phyloP scores from a whole-genome alignment of 441 rosid genomes.

The Gossypium trilobum region DNA sequence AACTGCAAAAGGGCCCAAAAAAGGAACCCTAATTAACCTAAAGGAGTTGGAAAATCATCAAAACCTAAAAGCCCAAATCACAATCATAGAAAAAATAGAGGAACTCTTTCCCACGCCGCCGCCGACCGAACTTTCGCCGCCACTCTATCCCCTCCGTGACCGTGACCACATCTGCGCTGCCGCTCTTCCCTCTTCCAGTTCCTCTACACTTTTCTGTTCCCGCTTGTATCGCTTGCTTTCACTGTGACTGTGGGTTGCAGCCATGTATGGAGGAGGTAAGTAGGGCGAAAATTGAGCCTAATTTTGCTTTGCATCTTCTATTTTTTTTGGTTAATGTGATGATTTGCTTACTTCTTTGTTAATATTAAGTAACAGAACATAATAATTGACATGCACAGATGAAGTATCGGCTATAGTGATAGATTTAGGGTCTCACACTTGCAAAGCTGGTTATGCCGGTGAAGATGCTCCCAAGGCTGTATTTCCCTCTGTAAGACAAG shows the following conservation, averaged over 20 bases:
- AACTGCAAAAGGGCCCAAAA: neutral
- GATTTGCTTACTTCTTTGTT: neutral
- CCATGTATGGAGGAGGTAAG: slow-evolving; percentile 94
- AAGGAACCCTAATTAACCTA: neutral
- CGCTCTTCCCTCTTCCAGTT: neutral
- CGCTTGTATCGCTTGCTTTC: neutral
- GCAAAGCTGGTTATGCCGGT: slow-evolving; percentile 99
- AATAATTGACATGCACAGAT: slow-evolving; percentile 36
- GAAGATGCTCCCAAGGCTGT: slow-evolving; percentile 99
- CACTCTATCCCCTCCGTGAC: neutral
- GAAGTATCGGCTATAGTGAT: slow-evolving; percentile 96
- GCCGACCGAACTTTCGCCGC: neutral
- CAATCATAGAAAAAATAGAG: neutral
- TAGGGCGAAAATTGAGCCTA: slow-evolving; percentile 16
- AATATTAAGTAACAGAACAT: neutral
- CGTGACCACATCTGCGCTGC: neutral
- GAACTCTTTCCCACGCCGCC: neutral
- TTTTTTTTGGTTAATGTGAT: neutral
- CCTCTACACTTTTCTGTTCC: neutral
- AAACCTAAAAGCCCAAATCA: slow-evolving; percentile 10
- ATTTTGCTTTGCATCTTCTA: neutral
- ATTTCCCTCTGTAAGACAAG: slow-evolving; percentile 74
- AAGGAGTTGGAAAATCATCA: neutral
- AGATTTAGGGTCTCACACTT: slow-evolving; percentile 95
- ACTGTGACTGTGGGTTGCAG: slow-evolving; percentile 12